A percentile compares a stretch with the other conserved stretches of the same genome.
phyloP scores from a whole-genome alignment of 1,284 basidiomycete species.

The Pseudozyma pruni region DNA sequence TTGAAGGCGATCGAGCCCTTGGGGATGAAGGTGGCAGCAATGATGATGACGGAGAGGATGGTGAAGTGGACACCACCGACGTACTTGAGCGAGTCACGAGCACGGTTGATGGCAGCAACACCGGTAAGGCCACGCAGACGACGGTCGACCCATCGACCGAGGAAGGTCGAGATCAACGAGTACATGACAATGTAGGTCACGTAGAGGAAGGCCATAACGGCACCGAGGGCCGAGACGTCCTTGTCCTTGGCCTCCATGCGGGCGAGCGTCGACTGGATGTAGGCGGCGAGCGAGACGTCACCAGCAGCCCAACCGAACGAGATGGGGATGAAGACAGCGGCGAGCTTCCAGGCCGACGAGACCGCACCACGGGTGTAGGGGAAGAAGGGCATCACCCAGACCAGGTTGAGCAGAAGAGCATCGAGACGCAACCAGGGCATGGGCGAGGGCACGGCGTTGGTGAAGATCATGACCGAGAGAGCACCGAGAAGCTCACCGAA shows the following conservation, averaged over 20 bases:
- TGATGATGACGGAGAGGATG: slow-evolving; percentile 66
- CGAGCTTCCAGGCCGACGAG: slow-evolving; percentile 61
- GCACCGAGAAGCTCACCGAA: slow-evolving; percentile 68
- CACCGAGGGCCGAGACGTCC: slow-evolving; percentile 67
- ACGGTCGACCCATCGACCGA: slow-evolving; percentile 68
- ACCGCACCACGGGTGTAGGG: slow-evolving; percentile 42
- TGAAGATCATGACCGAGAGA: slow-evolving; percentile 63
- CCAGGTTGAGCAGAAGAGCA: slow-evolving; percentile 66
- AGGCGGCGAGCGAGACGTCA: slow-evolving; percentile 69
- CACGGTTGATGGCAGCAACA: slow-evolving; percentile 44
- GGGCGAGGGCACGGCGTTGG: slow-evolving; percentile 64
- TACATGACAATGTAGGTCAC: slow-evolving; percentile 61
- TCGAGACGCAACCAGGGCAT: slow-evolving; percentile 68
- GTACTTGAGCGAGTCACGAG: slow-evolving; percentile 57
- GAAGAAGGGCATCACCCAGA: slow-evolving; percentile 68
- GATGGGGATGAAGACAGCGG: slow-evolving; percentile 65
- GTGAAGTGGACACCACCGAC: slow-evolving; percentile 68
- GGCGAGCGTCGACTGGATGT: slow-evolving; percentile 68
- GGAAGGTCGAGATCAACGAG: slow-evolving; percentile 66
- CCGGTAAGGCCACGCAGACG: slow-evolving; percentile 33
- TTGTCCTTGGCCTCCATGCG: slow-evolving; percentile 63
- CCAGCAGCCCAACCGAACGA: slow-evolving; percentile 69
- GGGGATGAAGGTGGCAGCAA: slow-evolving; percentile 67
- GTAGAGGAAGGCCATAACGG: slow-evolving; percentile 68
- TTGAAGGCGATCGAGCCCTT: slow-evolving; percentile 66